Base-by-base conservation (phyloP, 345 rosid genomes). In the Arabidopsis suecica region DNA sequence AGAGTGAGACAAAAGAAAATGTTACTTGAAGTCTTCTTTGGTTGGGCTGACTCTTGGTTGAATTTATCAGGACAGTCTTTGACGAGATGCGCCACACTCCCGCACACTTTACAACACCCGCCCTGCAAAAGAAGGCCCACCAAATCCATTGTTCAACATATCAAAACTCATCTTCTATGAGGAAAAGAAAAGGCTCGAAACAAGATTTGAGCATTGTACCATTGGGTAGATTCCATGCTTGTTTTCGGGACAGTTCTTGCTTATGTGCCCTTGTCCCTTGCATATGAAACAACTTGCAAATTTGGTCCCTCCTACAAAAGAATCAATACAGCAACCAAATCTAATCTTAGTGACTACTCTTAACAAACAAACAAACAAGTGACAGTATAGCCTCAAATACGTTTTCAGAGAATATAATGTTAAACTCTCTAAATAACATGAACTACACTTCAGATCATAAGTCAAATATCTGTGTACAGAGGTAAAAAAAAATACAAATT, bases 231-330 rank as follows among this genome's bases (percentile, higher is more conserved):
- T 88, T 72, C 99, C 97, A 58, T 79, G 89, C 59, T 88, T 66
- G 85, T 83, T 92, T 80, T 88, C 68, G 13, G 97, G 97, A 77
- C 99, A 95, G 63, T 86, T 81, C 87, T 92, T 95, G 80, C 99
- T 95, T 84, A 95, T 76, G 79, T 95, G 97, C 37, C 97, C 97
- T 14, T 47, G 81, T 79, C 77, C 88, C 40, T 92, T 88, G 64
- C 99, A 95, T 57, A 92, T 83, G 78, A 92, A 92, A 86, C 99
- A 95, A 75, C 81, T 86, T 55, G 99, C 99, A 16, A 83, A 92
- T 73, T 82, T 90, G 42, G 99, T 88, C 56, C 97, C 97, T 61
- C 96, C 97, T 95, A 76, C 68, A 80, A 66, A 61, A 51, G 18
- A 4, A 66, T 32, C 55, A 71, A 71, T 22, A 65, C 10, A 50